These are phyloP conservation scores for Halophytophthora polymorphica DNA, from an alignment of 352 stramenopile genomes.

Conservation along the genomic window DNA sequence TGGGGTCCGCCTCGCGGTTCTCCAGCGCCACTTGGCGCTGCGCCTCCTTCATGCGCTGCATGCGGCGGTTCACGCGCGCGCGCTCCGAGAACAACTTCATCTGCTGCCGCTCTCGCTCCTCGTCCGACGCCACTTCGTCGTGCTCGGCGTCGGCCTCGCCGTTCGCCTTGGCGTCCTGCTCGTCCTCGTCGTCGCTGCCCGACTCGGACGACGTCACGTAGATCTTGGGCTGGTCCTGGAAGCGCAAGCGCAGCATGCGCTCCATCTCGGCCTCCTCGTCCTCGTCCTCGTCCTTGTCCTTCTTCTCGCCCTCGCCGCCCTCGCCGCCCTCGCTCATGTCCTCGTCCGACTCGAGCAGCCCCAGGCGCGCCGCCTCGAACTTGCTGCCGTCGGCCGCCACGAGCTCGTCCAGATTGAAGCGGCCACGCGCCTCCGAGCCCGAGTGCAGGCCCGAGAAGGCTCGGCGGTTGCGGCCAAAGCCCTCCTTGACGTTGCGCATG, in stretches of 20 bases:
- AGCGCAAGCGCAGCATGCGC: constrained; percentile 68
- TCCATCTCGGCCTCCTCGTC: constrained; percentile 86
- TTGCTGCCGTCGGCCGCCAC: constrained; percentile 79
- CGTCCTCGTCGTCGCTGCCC: constrained; percentile 54
- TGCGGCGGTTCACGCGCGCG: constrained; percentile 77
- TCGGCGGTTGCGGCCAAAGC: constrained; percentile 80
- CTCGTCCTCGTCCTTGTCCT: constrained; percentile 38
- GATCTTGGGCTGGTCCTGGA: constrained; percentile 75
- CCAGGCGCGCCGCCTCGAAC: constrained; percentile 70
- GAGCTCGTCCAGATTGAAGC: constrained; percentile 81
- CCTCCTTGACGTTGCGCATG: constrained; percentile 88
- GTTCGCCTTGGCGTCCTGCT: constrained; percentile 18
- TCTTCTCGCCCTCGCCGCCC: constrained; percentile 33
- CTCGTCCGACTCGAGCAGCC: constrained; percentile 78
- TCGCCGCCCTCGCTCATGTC: constrained; percentile 58
- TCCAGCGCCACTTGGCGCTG: constrained; percentile 59
- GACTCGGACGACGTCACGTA: constrained; percentile 88
- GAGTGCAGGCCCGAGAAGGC: constrained; percentile 57
- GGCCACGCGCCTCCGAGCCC: constrained; percentile 56
- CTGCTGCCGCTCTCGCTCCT: constrained; percentile 77
- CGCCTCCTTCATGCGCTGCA: constrained; percentile 84
- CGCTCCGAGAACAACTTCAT: constrained; percentile 86
- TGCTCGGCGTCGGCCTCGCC: constrained; percentile 21
- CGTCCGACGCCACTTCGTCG: constrained; percentile 67
- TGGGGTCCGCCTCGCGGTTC: constrained; percentile 29